Percentiles rank a stretch among this genome's conserved stretches.
Evolutionary conservation across 2,329 filamentous ascomycete species (phyloP).

Genomic region (Rhinocladiella mackenziei): DNA sequence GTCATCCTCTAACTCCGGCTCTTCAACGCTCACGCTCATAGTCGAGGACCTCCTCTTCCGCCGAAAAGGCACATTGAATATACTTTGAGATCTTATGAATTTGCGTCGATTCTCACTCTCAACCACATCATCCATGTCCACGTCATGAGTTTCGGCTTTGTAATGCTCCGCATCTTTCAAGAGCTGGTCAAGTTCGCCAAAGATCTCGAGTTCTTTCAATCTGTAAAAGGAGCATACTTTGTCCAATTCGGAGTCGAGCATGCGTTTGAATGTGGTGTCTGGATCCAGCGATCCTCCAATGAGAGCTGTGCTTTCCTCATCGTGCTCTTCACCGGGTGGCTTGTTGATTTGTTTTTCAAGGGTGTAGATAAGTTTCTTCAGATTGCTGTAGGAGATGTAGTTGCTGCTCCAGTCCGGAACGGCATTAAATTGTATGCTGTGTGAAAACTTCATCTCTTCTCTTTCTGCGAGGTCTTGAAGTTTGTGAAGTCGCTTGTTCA

Average conservation of each 20-base stretch:
- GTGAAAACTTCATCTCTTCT: constrained; percentile 89
- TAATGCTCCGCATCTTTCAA: constrained; percentile 68
- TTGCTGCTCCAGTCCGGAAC: constrained; percentile 99
- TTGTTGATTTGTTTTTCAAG: constrained; percentile 82
- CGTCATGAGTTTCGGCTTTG: constrained; percentile 53
- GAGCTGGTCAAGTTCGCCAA: constrained; percentile 74
- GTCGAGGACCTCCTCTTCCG: constrained; percentile 46
- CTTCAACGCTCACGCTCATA: constrained; percentile 50
- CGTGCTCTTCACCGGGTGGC: constrained; percentile 50
- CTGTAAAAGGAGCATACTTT: constrained; percentile 91
- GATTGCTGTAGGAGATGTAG: constrained; percentile 96
- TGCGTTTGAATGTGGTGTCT: constrained; percentile 74
- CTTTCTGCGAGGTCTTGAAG: constrained; percentile 26
- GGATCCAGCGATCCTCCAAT: constrained; percentile 65
- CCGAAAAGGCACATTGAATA: constrained; percentile 50
- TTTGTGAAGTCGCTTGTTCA: constrained; percentile 25
- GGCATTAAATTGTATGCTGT: constrained; percentile 98
- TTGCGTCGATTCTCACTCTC: constrained; percentile 42
- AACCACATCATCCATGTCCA: constrained; percentile 42
- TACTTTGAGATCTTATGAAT: constrained; percentile 45
- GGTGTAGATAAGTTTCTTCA: constrained; percentile 97
- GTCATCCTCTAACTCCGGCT: constrained; percentile 50
- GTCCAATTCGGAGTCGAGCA: constrained; percentile 83
- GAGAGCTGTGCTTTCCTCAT: constrained; percentile 81
- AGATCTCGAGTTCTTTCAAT: constrained; percentile 82